A percentile compares a stretch with the other conserved stretches of the same genome.
phyloP scores from a whole-genome alignment of 2,329 filamentous ascomycete genomes.

The Aspergillus pseudotamarii region DNA sequence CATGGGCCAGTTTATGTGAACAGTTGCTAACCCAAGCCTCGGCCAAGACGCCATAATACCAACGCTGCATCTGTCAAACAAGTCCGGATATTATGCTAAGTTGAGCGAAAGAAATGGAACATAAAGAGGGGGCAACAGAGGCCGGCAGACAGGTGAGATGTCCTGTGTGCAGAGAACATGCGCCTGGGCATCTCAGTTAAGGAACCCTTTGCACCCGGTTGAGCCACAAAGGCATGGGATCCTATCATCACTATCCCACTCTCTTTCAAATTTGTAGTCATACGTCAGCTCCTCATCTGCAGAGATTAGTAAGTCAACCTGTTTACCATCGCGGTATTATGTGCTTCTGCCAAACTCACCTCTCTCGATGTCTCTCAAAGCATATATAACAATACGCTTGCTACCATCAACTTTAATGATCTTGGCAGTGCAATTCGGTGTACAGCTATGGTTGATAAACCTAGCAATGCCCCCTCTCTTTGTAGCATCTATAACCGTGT shows the following conservation, averaged over 20 bases:
- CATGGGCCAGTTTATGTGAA: background rate
- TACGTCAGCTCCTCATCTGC: constrained; percentile 98
- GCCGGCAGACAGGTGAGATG: background rate
- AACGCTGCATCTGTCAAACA: constrained; percentile 1
- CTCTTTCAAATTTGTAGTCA: constrained; percentile 99
- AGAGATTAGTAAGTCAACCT: constrained; percentile 12
- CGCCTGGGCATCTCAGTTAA: constrained; percentile 67
- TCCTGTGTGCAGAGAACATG: background rate
- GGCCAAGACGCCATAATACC: constrained; percentile 14
- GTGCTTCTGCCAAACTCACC: constrained; percentile 64
- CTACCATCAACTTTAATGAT: constrained; percentile 99
- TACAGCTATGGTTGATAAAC: constrained; percentile 98
- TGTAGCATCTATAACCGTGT: constrained; percentile 95
- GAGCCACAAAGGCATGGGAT: constrained; percentile 98
- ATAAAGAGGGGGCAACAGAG: background rate
- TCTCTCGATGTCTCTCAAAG: constrained; percentile 88
- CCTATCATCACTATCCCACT: constrained; percentile 90
- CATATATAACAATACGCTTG: constrained; percentile 98
- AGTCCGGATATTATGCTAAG: background rate
- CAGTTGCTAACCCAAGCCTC: constrained; percentile 14
- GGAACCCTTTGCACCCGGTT: constrained; percentile 95
- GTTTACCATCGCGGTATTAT: constrained; percentile 1
- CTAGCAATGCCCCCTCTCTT: constrained; percentile 97
- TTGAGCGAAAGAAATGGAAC: constrained; percentile 1
- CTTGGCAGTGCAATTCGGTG: constrained; percentile 97